Percentiles rank a stretch among this genome's conserved stretches.
These are phyloP conservation scores for Brassica balearica DNA, from an alignment of 441 rosid genomes.

Conservation along the genomic window DNA sequence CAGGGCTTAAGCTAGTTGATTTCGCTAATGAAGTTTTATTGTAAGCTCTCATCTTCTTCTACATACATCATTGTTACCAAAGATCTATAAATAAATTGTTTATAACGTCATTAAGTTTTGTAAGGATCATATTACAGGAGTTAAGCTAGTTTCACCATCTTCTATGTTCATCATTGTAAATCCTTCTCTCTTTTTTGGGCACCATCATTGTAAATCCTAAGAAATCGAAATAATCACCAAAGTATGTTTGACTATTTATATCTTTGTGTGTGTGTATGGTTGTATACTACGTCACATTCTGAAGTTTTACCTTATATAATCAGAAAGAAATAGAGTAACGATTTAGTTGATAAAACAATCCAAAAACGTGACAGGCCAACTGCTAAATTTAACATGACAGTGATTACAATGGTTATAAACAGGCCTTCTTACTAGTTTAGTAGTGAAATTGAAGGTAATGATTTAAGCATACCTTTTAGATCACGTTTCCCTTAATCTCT, in stretches of 20 bases:
- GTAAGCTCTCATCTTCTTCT: too few relatives aligned
- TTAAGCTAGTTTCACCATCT: too few relatives aligned
- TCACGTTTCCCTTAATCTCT: not conserved
- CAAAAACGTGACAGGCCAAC: not conserved
- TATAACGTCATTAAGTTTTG: too few relatives aligned
- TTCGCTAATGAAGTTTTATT: not conserved
- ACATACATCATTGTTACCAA: too few relatives aligned
- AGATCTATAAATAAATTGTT: too few relatives aligned
- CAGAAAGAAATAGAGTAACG: not conserved
- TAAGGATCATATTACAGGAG: too few relatives aligned
- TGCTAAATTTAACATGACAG: not conserved
- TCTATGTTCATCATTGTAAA: too few relatives aligned
- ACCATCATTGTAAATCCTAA: too few relatives aligned
- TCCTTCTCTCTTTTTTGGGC: too few relatives aligned
- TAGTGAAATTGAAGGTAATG: not conserved
- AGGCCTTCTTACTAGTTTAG: not conserved
- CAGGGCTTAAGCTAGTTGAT: not conserved
- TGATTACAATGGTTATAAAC: not conserved
- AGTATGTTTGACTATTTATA: too few relatives aligned
- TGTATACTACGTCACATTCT: not conserved
- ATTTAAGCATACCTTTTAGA: not conserved
- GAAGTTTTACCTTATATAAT: not conserved
- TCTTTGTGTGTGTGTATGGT: too few relatives aligned
- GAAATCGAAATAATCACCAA: too few relatives aligned
- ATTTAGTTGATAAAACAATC: not conserved